These are phyloP conservation scores for Benincasa hispida DNA, from an alignment of 306 rosid genomes.

Conservation along the genomic window DNA sequence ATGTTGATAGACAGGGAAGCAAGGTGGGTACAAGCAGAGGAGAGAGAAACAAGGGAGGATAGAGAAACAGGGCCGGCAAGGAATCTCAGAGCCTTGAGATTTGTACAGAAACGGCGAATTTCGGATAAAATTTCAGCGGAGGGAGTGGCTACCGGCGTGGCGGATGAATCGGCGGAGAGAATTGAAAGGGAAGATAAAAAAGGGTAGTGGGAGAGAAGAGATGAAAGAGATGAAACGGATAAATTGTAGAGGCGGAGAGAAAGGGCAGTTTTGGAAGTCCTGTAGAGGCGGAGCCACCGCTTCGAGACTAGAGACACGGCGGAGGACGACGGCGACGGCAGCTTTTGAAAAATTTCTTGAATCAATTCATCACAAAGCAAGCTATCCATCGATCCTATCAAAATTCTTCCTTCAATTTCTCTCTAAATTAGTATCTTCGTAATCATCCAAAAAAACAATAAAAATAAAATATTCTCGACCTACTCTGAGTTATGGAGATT, in stretches of 20 bases:
- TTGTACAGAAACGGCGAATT: constrained; percentile 25
- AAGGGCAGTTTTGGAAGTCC: constrained; percentile 51
- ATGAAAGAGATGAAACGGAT: constrained; percentile 23
- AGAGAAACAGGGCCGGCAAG: constrained; percentile 39
- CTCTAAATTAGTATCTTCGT: not conserved
- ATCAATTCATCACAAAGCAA: constrained; percentile 62
- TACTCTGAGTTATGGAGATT: not conserved
- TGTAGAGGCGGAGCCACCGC: constrained; percentile 77
- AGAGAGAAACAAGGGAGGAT: constrained; percentile 50
- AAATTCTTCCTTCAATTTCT: not conserved
- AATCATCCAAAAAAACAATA: too few species aligned
- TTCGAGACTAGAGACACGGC: constrained; percentile 56
- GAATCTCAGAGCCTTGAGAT: constrained; percentile 38
- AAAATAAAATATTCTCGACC: not conserved
- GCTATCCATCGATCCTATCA: constrained; percentile 29
- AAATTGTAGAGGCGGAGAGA: constrained; percentile 37
- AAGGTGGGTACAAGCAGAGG: constrained; percentile 32
- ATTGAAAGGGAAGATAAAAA: constrained; percentile 48
- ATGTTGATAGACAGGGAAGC: constrained; percentile 44
- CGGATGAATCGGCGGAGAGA: constrained; percentile 19
- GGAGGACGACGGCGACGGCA: constrained; percentile 39
- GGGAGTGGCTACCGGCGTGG: constrained; percentile 1
- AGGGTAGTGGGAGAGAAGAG: constrained; percentile 49
- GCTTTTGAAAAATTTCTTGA: constrained; percentile 55
- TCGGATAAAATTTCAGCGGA: constrained; percentile 25